Evolutionary conservation across 176 grass and related monocot species (phyloP), one percentile per base, ranked within the genome.

Genomic region (Coix lacrymajobi): DNA sequence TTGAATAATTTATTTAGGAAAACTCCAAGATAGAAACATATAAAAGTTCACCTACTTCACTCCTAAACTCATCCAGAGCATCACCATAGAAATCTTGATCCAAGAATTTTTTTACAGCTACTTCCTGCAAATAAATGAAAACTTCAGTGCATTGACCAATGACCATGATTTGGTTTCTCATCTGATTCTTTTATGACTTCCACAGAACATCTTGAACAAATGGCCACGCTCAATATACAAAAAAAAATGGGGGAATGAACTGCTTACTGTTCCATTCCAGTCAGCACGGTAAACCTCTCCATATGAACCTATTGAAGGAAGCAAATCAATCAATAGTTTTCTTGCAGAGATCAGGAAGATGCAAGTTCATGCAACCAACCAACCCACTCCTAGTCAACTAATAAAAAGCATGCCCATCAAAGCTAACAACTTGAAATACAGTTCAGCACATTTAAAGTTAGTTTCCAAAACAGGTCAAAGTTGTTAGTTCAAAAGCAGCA

Each of bases 1-100:
- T 15, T 31, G 54, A 58, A 83, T 39, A 7, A 57, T 64, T 29
- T 40, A 56, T 43, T 49, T 52, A 75, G 29, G 25, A 77, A 75
- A 88, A 37, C 17, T 83, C 58, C 54, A 79, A 51, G 45, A 73
- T 48, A 11, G 11, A 60, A 86, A 90, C 61, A 77, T 44, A 57
- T 82, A 73, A 85, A 86, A 63, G 77, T 89, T 89, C 82, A 89
- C 91, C 73, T 91, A 99, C 96, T 90, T 99, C 96, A 83, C 96
- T 99, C 75, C 93, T 88, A 68, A 99, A 99, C 57, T 99, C 93
- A 90, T 96, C 96, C 75, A 99, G 85, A 80, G 96, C 91, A 87
- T 92, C 96, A 34, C 96, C 96, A 88, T 99, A 99, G 73, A 99
- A 99, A 69, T 99, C 96, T 83, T 99, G 96, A 71, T 99, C 96